These are phyloP conservation scores for Chrysophaeum taylorii DNA, from an alignment of 352 stramenopile species.

Conservation along the genomic window DNA sequence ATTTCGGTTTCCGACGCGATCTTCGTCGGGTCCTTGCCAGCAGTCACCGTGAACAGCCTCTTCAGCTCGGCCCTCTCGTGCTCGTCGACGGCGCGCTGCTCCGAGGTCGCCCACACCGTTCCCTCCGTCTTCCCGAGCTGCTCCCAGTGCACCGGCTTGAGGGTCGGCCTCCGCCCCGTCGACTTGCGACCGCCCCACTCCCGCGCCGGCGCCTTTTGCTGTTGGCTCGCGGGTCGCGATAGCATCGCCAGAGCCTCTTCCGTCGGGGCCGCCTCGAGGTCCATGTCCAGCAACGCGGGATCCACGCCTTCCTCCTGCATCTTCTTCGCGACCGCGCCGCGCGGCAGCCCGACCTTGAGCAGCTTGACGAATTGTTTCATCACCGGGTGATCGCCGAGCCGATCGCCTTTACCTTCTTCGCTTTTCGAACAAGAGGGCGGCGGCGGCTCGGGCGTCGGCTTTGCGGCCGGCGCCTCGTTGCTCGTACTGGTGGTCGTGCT, in stretches of 20 bases:
- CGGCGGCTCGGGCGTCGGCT: too few species aligned
- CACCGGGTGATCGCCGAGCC: background rate
- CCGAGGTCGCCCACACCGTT: background rate
- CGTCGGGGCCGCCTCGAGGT: slow-evolving; percentile 18
- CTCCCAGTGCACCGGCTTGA: slow-evolving; percentile 16
- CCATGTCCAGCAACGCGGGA: slow-evolving; percentile 50
- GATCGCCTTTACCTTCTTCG: too few species aligned
- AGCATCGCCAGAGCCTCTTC: background rate
- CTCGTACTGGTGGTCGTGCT: too few species aligned
- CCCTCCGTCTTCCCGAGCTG: background rate
- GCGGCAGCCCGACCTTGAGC: slow-evolving; percentile 48
- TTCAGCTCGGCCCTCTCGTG: background rate
- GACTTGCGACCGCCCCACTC: background rate
- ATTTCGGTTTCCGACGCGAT: background rate
- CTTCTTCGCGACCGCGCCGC: slow-evolving; percentile 66
- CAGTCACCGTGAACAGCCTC: background rate
- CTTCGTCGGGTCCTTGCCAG: background rate
- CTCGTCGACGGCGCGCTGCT: background rate
- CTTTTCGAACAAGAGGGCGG: too few species aligned
- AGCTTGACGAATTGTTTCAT: background rate
- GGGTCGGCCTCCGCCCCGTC: background rate
- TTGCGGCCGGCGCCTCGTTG: too few species aligned
- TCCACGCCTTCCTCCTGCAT: slow-evolving; percentile 67
- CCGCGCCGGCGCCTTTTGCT: background rate
- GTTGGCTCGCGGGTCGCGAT: too few species aligned